These are phyloP conservation scores for Furcasterigmium sp. DNA, from an alignment of 2,329 filamentous ascomycete genomes.

Conservation along the genomic window DNA sequence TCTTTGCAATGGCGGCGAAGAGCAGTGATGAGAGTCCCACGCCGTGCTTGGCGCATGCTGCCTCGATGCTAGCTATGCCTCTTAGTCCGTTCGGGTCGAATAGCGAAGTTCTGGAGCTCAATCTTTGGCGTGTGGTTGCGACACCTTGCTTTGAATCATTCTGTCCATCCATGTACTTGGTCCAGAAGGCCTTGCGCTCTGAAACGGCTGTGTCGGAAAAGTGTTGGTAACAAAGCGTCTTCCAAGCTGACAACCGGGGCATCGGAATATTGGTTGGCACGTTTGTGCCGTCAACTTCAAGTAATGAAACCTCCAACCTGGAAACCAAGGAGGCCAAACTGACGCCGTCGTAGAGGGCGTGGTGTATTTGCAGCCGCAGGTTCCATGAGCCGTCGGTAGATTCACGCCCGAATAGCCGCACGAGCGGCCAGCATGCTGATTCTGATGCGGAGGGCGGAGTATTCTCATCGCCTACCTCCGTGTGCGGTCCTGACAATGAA, in stretches of 20 bases:
- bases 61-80: constrained; percentile 15
- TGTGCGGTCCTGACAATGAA: constrained; percentile 13
- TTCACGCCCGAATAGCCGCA: constrained; percentile 1
- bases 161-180: constrained; percentile 25
- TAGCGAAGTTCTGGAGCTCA: neutral
- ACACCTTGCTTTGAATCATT: neutral
- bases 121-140: neutral
- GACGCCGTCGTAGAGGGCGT: constrained; percentile 83
- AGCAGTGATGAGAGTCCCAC: constrained; percentile 70
- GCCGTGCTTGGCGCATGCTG: constrained; percentile 30
- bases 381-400: constrained; percentile 15
- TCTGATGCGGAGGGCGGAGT: constrained; percentile 4
- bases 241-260: constrained; percentile 19
- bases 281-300: no score
- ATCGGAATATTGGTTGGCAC: no score
- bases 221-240: constrained; percentile 12
- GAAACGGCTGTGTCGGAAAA: constrained; percentile 4
- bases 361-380: constrained; percentile 64
- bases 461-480: constrained; percentile 17
- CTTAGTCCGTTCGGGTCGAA: neutral
- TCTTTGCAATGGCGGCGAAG: constrained; percentile 63
- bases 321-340: constrained; percentile 63
- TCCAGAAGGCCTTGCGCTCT: constrained; percentile 33
- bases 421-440: constrained; percentile 8
- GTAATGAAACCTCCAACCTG: constrained; percentile 19